Base-by-base conservation (phyloP, 2,329 filamentous ascomycete genomes). In the Penicillium sp. region DNA sequence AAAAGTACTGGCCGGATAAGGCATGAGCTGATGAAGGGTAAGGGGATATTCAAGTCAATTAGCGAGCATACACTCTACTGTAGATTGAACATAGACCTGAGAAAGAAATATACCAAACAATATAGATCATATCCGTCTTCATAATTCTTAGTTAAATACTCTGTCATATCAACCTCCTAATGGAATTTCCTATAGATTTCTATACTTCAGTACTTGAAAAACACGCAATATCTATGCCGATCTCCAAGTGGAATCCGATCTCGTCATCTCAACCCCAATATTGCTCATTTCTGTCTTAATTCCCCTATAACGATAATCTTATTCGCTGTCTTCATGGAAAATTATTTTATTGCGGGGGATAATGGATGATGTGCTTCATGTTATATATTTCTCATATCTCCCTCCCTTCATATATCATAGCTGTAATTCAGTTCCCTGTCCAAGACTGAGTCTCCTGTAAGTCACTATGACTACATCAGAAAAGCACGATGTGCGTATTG, bases 1-100 rank as follows among this genome's bases (percentile, higher is more conserved):
- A 71, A 58, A 74, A 74, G 55, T 74, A 76, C 58, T 76, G 70
- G 70, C 70, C 70, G 16, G 63, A 66, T 42, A 61, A 52, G 13
- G 47, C 42, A 22, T 64, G 43, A 61, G n/a, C 38, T 13, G 24
- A 40, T 20, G 29, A 44, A 32, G n/a, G 42, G 44, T 18, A 47
- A 54, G 45, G 18, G 5, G 5, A 49, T 26, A 29, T 2, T 11
- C 14, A 38, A 18, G 4, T 40, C 18, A 16, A 42, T 38, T 44
- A 50, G 18, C 39, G 53, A 31, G 29, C 18, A 51, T 43, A 48
- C 18, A 49, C 13, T 42, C 3, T n/a, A 18, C 22, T 31, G 4
- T 53, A 20, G 13, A 22, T 24, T 40, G 26, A 16, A 18, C 32
- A 32, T 53, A 45, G 22, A 51, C 11, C 37, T 49, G 22, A 39